phyloP scores from a whole-genome alignment of 2,329 filamentous ascomycete species.

The Epichloe elymi region DNA sequence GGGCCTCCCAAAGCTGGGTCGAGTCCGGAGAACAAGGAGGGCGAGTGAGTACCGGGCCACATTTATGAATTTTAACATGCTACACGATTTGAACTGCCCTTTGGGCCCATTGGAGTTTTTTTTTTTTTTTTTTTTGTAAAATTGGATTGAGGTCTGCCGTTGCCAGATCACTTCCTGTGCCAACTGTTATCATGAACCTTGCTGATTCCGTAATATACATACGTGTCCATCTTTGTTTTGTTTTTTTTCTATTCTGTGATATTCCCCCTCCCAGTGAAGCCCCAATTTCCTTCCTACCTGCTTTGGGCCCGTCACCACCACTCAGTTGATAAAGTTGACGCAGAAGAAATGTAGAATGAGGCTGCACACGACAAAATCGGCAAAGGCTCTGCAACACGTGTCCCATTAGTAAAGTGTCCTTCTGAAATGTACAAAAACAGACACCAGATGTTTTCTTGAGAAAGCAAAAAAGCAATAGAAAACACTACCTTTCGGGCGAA shows the following conservation, averaged over 20 bases:
- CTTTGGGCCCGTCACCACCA: background rate
- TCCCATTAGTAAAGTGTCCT: background rate
- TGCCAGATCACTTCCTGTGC: background rate
- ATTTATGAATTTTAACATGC: slow-evolving; percentile 7
- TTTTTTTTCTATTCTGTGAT: too few relatives aligned
- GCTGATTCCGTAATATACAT: background rate
- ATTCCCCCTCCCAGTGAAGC: too few relatives aligned
- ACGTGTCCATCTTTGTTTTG: too few relatives aligned
- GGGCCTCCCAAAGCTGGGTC: slow-evolving; percentile 32
- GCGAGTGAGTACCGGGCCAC: slow-evolving; percentile 13
- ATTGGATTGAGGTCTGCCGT: background rate
- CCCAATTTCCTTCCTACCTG: too few relatives aligned
- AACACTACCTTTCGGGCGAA: slow-evolving; percentile 61
- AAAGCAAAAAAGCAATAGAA: too few relatives aligned
- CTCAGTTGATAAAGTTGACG: slow-evolving; percentile 96
- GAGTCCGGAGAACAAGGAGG: slow-evolving; percentile 16
- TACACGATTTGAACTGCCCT: background rate
- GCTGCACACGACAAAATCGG: slow-evolving; percentile 90
- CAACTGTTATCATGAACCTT: background rate
- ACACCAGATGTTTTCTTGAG: background rate
- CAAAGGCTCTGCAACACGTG: slow-evolving; percentile 58
- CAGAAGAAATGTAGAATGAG: slow-evolving; percentile 97
- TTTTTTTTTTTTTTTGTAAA: too few relatives aligned
- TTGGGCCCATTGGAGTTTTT: background rate
- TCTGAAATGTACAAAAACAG: background rate